A percentile compares a stretch with the other conserved stretches of the same genome.
phyloP scores from a whole-genome alignment of 2,329 filamentous ascomycete species.

The Fusarium oligoseptatum region DNA sequence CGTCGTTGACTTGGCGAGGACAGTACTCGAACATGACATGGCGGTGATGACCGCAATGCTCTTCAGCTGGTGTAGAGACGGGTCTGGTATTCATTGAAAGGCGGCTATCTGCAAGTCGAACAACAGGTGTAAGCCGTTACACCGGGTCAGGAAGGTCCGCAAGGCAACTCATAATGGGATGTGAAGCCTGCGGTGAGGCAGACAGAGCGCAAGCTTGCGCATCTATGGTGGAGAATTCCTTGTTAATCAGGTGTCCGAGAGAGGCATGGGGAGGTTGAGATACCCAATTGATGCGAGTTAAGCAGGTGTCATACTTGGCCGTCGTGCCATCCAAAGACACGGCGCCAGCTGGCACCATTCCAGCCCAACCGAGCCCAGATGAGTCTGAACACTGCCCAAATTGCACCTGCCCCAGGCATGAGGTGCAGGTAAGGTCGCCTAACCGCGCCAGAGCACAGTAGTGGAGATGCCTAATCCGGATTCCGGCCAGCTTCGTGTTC shows the following conservation, averaged over 20 bases:
- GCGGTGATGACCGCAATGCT: slow-evolving; percentile 13
- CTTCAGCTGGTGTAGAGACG: slow-evolving; percentile 16
- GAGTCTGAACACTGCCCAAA: slow-evolving; percentile 41
- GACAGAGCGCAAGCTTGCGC: slow-evolving; percentile 27
- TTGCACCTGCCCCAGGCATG: slow-evolving; percentile 36
- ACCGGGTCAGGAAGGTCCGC: slow-evolving; percentile 27
- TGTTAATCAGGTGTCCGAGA: slow-evolving; percentile 33
- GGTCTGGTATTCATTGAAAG: slow-evolving; percentile 7
- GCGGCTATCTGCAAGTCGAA: slow-evolving; percentile 13
- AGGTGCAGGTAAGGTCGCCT: slow-evolving; percentile 37
- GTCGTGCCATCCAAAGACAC: slow-evolving; percentile 57
- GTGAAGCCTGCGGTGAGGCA: slow-evolving; percentile 38
- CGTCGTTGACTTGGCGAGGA: slow-evolving; percentile 42
- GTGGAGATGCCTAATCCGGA: slow-evolving; percentile 42
- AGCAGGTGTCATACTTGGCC: slow-evolving; percentile 37
- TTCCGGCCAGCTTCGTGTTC: slow-evolving; percentile 39
- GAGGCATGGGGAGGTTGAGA: slow-evolving; percentile 43
- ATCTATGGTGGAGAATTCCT: slow-evolving; percentile 34
- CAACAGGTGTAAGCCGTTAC: slow-evolving; percentile 14
- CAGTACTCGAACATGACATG: slow-evolving; percentile 30
- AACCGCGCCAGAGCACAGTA: slow-evolving; percentile 37
- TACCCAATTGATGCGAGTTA: slow-evolving; percentile 45
- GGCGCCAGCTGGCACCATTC: slow-evolving; percentile 61
- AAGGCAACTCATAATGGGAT: slow-evolving; percentile 30
- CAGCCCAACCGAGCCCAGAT: slow-evolving; percentile 41